A percentile compares a stretch with the other conserved stretches of the same genome.
phyloP scores from a whole-genome alignment of 2,329 filamentous ascomycete species.

The Gremmenia infestans region DNA sequence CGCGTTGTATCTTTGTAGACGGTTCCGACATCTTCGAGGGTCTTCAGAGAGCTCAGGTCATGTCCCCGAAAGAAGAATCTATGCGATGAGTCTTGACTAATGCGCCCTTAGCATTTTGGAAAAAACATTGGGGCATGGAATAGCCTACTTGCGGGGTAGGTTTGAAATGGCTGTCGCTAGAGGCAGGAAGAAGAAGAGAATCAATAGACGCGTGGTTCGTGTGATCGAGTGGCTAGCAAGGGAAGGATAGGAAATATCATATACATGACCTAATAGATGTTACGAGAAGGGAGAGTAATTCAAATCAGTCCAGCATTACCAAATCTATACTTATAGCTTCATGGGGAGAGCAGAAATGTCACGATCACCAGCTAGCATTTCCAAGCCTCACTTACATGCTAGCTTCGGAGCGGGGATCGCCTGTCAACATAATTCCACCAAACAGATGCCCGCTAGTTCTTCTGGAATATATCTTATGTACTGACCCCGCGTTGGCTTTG shows the following conservation, averaged over 20 bases:
- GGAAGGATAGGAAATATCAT: not conserved
- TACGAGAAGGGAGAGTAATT: too few species aligned
- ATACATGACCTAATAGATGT: not conserved
- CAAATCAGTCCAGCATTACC: too few species aligned
- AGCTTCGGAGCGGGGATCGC: not conserved
- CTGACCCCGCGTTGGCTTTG: not conserved
- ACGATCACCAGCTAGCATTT: not conserved
- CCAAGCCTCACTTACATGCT: not conserved
- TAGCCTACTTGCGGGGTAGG: not conserved
- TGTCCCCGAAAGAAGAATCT: conserved; percentile 35
- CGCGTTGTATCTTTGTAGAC: conserved; percentile 34
- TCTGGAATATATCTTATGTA: not conserved
- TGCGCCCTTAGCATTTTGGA: not conserved
- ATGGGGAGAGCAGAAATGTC: not conserved
- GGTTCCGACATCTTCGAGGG: conserved; percentile 33
- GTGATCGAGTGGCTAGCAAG: not conserved
- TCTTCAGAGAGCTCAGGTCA: conserved; percentile 36
- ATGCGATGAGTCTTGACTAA: not conserved
- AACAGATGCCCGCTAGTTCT: not conserved
- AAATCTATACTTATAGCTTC: not conserved
- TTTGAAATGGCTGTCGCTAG: conserved; percentile 7
- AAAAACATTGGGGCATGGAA: not conserved
- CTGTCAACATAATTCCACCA: not conserved
- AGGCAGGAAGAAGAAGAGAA: conserved; percentile 1
- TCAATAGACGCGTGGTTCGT: conserved; percentile 1